Conservation (phyloP, 106 monocot species). For the Dendrobium chrysotoxum region DNA sequence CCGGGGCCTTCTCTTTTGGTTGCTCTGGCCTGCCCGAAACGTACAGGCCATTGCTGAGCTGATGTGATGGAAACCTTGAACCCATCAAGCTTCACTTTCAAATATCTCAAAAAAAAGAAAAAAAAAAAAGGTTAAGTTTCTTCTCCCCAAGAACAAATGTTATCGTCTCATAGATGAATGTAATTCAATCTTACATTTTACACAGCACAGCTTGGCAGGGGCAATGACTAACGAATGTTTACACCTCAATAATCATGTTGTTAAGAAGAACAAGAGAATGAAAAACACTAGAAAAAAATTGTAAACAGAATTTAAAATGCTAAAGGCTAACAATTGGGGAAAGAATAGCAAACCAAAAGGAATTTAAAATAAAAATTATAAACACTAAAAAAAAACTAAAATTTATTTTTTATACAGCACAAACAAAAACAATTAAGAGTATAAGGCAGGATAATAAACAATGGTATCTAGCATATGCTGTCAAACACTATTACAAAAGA, state of each 20-base stretch:
- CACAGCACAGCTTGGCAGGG: neutral
- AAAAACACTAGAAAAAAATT: neutral
- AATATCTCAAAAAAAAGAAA: neutral
- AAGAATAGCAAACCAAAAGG: neutral
- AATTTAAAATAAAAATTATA: neutral
- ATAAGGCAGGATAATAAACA: neutral
- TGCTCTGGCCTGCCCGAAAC: constrained; percentile 88
- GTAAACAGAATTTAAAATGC: neutral
- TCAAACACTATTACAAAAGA: neutral
- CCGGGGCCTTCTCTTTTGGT: constrained; percentile 62
- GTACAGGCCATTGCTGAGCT: constrained; percentile 86
- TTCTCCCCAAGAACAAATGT: neutral
- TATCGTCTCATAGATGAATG: neutral
- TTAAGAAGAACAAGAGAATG: neutral
- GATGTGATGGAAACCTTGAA: constrained; percentile 80
- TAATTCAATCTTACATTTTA: neutral
- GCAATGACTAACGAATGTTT: neutral
- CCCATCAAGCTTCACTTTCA: constrained; percentile 38
- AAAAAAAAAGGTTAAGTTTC: neutral
- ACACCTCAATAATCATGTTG: neutral
- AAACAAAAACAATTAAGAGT: neutral
- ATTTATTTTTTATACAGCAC: neutral
- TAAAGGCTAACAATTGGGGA: neutral
- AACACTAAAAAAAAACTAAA: neutral
- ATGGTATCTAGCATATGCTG: neutral